phyloP scores from a whole-genome alignment of 2,329 filamentous ascomycete genomes.

The Alternaria longipes region DNA sequence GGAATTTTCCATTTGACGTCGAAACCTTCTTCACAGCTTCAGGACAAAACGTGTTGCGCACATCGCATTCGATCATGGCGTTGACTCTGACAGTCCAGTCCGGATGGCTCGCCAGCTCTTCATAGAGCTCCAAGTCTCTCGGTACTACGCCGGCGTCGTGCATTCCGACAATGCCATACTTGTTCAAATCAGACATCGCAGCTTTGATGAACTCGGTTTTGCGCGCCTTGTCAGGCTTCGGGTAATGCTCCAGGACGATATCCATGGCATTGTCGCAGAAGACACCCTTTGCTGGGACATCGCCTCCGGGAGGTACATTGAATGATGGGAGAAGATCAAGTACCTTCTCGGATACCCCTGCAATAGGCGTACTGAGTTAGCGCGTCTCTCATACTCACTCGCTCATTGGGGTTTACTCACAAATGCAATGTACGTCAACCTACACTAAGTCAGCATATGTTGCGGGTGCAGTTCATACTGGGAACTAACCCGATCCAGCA shows the following conservation, averaged over 20 bases:
- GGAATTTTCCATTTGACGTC: conserved; percentile 61
- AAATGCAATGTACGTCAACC: conserved; percentile 73
- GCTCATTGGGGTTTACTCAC: conserved; percentile 33
- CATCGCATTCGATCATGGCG: conserved; percentile 72
- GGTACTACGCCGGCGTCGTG: conserved; percentile 73
- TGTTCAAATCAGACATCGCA: conserved; percentile 70
- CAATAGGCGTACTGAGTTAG: background rate
- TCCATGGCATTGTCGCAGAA: conserved; percentile 80
- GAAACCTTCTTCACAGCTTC: conserved; percentile 58
- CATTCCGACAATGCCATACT: conserved; percentile 72
- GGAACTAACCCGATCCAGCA: conserved; percentile 67
- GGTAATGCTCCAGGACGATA: conserved; percentile 65
- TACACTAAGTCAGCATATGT: background rate
- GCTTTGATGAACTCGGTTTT: conserved; percentile 65
- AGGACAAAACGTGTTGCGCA: conserved; percentile 71
- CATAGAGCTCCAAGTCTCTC: conserved; percentile 64
- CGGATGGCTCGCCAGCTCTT: conserved; percentile 59
- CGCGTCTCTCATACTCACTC: background rate
- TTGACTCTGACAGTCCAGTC: conserved; percentile 72
- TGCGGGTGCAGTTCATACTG: background rate
- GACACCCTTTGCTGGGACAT: conserved; percentile 72
- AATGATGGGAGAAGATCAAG: conserved; percentile 66
- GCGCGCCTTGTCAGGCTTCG: conserved; percentile 62
- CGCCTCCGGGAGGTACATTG: conserved; percentile 69
- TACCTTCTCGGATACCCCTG: conserved; percentile 68